These are phyloP conservation scores for Carex arenaria DNA, from an alignment of 202 grass and related monocot species.

Conservation along the genomic window DNA sequence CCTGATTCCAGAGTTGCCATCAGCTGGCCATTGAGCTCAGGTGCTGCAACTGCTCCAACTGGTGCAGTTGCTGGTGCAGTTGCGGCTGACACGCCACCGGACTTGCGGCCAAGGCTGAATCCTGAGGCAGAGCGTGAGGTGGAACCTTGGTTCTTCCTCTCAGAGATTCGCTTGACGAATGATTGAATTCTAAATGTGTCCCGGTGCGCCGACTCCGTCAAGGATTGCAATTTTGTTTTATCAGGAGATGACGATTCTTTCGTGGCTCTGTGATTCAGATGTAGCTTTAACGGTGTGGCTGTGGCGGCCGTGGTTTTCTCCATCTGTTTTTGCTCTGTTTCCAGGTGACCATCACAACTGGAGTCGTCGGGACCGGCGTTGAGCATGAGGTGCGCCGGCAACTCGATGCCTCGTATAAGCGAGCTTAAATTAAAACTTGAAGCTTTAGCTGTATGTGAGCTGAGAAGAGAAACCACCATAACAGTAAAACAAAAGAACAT, in stretches of 20 bases:
- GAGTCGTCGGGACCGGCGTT: slow-evolving; percentile 39
- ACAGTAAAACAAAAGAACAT: slow-evolving; percentile 8
- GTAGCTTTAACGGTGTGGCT: slow-evolving; percentile 49
- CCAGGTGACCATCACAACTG: slow-evolving; percentile 39
- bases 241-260: slow-evolving; percentile 15
- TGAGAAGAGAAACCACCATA: slow-evolving; percentile 17
- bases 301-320: neutral
- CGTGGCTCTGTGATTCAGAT: slow-evolving; percentile 31
- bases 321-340: slow-evolving; percentile 3
- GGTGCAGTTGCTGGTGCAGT: neutral
- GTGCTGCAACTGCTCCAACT: slow-evolving; percentile 21
- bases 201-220: slow-evolving; percentile 40
- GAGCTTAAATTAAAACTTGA: slow-evolving; percentile 29
- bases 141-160: slow-evolving; percentile 24
- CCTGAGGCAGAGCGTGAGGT: neutral
- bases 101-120: slow-evolving; percentile 19
- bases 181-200: slow-evolving; percentile 54
- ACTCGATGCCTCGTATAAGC: slow-evolving; percentile 54
- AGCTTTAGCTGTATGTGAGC: slow-evolving; percentile 1
- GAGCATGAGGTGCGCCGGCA: slow-evolving; percentile 35
- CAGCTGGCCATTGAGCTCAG: slow-evolving; percentile 44
- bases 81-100: neutral
- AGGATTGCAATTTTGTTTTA: slow-evolving; percentile 31
- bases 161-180: slow-evolving; percentile 19
- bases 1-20: slow-evolving; percentile 81